Base-by-base conservation (phyloP, 1,284 basidiomycete genomes). In the Tylopilus orsonianus region DNA sequence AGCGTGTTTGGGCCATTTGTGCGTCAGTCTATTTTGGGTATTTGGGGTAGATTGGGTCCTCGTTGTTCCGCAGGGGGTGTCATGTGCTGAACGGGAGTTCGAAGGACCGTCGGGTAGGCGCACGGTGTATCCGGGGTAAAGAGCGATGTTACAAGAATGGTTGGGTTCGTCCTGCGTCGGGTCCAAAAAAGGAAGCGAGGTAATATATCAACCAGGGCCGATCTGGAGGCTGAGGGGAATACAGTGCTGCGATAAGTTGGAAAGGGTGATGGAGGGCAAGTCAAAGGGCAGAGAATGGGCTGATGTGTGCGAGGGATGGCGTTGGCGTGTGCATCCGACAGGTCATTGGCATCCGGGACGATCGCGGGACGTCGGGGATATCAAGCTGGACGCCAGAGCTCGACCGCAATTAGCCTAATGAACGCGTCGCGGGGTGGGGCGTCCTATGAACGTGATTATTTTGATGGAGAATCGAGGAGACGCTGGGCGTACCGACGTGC, bases 11-110 rank as follows among this genome's bases (percentile, higher is more conserved):
- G 23, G 4, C 13, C 14, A 7, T 5, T 29, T 20, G 43, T 20
- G 38, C 56, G 44, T 44, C 44, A 30, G 4, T 32, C 30, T 40
- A 36, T 58, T 53, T 58, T 35, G 12, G 32, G 34, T 20, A 24
- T 22, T 14, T 23, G n/a, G n/a, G n/a, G n/a, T n/a, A n/a, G n/a
- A n/a, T n/a, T n/a, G n/a, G n/a, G 36, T 33, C 26, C 6, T 10
- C 33, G 33, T 27, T 16, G 20, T n/a, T 18, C 22, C 32, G 14
- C 30, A 6, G 7, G 20, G 22, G 29, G 13, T 4, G 14, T 33
- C 46, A 35, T 44, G 48, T 47, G 57, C 32, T 26, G n/a, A 34
- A 12, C 16, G 20, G 36, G n/a, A n/a, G 26, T 35, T 44, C 42
- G 44, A 51, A 45, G 46, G 27, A 33, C 18, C 20, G 16, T 35